phyloP scores from a whole-genome alignment of 2,329 filamentous ascomycete species.

The Blastomyces emzantsi region DNA sequence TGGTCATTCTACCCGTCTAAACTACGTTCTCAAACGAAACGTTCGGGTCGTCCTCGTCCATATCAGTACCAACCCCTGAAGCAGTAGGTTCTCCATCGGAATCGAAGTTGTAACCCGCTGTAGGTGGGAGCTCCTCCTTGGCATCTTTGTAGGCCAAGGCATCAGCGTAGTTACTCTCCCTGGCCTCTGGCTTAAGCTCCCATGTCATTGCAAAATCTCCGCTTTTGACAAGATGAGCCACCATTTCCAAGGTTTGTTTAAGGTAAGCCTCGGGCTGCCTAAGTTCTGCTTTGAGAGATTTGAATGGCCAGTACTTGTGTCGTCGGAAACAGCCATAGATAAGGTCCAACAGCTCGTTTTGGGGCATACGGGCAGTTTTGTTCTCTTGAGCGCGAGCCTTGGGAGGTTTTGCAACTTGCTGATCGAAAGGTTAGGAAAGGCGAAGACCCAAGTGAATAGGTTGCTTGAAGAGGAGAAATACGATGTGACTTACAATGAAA shows the following conservation, averaged over 20 bases:
- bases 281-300: constrained; percentile 64
- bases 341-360: constrained; percentile 76
- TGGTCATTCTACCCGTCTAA: constrained; percentile 15
- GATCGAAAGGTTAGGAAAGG: constrained; percentile 12
- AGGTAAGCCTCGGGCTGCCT: constrained; percentile 91
- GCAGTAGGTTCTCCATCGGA: constrained; percentile 42
- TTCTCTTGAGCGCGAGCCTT: constrained; percentile 52
- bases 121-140: constrained; percentile 44
- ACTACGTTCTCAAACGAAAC: constrained; percentile 75
- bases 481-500: constrained; percentile 33
- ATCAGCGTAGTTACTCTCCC: constrained; percentile 41
- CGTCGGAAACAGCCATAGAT: constrained; percentile 76
- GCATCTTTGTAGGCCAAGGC: constrained; percentile 36
- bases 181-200: constrained; percentile 66
- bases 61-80: constrained; percentile 47
- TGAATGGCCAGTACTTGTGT: constrained; percentile 92
- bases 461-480: constrained; percentile 6
- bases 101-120: constrained; percentile 40
- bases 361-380: constrained; percentile 83
- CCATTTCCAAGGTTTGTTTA: constrained; percentile 70
- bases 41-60: constrained; percentile 57
- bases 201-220: constrained; percentile 81
- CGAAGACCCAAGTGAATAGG: background rate
- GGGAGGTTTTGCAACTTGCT: constrained; percentile 47
- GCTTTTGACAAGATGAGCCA: constrained; percentile 72